Conservation (phyloP, 2,329 filamentous ascomycete genomes). For the Sporothrix globosa region DNA sequence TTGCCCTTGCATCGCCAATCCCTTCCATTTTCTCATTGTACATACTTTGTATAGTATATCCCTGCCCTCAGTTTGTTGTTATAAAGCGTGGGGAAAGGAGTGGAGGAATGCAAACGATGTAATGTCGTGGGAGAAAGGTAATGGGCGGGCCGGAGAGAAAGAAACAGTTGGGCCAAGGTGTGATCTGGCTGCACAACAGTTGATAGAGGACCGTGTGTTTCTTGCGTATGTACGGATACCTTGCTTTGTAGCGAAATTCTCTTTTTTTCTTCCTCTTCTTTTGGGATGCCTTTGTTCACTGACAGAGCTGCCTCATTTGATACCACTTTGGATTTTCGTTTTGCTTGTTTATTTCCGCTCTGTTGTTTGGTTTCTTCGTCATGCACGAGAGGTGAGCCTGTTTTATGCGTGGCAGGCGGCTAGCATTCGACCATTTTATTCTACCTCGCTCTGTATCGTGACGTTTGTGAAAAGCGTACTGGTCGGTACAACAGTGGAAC, state of each 20-base stretch:
- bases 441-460: neutral
- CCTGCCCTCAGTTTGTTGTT: neutral
- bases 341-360: neutral
- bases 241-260: neutral
- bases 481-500: neutral
- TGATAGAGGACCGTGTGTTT: neutral
- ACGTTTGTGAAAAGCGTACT: neutral
- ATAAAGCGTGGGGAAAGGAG: neutral
- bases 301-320: slow-evolving; percentile 14
- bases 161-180: neutral
- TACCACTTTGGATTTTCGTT: slow-evolving; percentile 21
- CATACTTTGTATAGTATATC: neutral
- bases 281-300: neutral
- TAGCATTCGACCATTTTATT: neutral
- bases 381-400: neutral
- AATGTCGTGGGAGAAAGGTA: neutral
- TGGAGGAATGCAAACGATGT: too few relatives aligned
- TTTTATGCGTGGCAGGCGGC: neutral
- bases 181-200: neutral
- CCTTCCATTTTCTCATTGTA: slow-evolving; percentile 3
- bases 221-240: neutral
- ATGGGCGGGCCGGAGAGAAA: neutral
- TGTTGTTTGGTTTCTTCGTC: slow-evolving; percentile 2
- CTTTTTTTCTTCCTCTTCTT: slow-evolving; percentile 7
- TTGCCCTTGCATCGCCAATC: neutral